A percentile compares a stretch with the other conserved stretches of the same genome.
Conservation (phyloP, 192 early-diverging fungal species). For the Chytriomyces sp. region DNA sequence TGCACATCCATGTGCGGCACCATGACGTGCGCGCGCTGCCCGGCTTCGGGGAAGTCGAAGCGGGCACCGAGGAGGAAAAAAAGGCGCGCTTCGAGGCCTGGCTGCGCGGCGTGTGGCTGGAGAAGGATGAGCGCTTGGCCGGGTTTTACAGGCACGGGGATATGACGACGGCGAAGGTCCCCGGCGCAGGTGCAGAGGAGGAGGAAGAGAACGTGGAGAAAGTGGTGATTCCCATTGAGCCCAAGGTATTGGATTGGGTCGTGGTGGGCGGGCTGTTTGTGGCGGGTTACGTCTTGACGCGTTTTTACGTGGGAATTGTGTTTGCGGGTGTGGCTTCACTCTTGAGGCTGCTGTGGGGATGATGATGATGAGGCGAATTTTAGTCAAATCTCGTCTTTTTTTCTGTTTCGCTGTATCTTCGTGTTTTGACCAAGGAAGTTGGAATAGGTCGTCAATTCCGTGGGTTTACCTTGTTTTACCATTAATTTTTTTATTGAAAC, state of each 20-base stretch:
- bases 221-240: slow-evolving; percentile 5
- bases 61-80: slow-evolving; percentile 53
- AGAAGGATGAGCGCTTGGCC: slow-evolving; percentile 83
- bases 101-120: slow-evolving; percentile 74
- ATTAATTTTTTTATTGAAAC: no score
- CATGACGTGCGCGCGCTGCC: slow-evolving; percentile 30
- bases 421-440: no score
- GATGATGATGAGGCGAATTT: neutral
- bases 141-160: slow-evolving; percentile 75
- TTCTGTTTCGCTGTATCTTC: neutral
- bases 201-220: neutral
- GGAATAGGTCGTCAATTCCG: no score
- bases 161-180: slow-evolving; percentile 41
- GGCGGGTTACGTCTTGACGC: neutral
- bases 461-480: no score
- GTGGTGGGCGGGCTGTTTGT: neutral
- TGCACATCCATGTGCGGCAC: slow-evolving; percentile 75
- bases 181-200: neutral
- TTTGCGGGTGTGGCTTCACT: neutral
- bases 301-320: neutral
- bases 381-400: neutral
- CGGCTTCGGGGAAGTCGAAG: slow-evolving; percentile 36
- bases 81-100: slow-evolving; percentile 65
- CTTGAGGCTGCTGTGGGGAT: neutral
- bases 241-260: neutral